Conservation (phyloP, 306 rosid genomes). For the Delonix regia region DNA sequence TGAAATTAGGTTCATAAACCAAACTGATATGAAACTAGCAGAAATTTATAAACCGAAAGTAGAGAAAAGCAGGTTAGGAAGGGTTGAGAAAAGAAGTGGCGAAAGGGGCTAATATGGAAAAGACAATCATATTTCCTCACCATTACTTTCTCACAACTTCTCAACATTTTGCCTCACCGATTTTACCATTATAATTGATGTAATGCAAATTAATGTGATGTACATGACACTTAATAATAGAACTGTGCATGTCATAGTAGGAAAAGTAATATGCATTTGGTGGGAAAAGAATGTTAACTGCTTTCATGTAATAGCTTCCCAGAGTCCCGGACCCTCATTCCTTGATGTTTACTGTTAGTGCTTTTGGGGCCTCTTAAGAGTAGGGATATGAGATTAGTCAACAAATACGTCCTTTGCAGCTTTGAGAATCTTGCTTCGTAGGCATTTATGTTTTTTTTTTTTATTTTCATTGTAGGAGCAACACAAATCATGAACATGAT, state of each 20-base stretch:
- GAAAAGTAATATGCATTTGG: neutral
- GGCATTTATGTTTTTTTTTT: slow-evolving; percentile 25
- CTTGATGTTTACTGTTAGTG: neutral
- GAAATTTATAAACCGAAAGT: neutral
- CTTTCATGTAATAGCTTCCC: neutral
- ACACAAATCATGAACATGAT: slow-evolving; percentile 97
- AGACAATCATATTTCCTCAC: neutral
- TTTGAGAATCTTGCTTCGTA: slow-evolving; percentile 29
- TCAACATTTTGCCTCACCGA: neutral
- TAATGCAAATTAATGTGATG: neutral
- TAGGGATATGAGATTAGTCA: neutral
- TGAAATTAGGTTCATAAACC: neutral
- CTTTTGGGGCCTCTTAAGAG: slow-evolving; percentile 5
- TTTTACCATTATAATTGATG: neutral
- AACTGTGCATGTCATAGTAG: neutral
- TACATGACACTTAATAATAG: neutral
- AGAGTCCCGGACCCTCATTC: neutral
- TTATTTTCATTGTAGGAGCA: slow-evolving; percentile 67
- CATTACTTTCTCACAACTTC: neutral
- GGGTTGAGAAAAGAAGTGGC: neutral
- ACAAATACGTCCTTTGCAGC: slow-evolving; percentile 16
- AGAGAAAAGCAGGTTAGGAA: neutral
- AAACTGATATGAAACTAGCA: neutral
- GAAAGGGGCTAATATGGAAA: neutral
- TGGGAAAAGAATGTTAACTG: neutral